A percentile compares a stretch with the other conserved stretches of the same genome.
These are phyloP conservation scores for Zanthoxylum bungeanum DNA, from an alignment of 345 rosid species.

Conservation along the genomic window DNA sequence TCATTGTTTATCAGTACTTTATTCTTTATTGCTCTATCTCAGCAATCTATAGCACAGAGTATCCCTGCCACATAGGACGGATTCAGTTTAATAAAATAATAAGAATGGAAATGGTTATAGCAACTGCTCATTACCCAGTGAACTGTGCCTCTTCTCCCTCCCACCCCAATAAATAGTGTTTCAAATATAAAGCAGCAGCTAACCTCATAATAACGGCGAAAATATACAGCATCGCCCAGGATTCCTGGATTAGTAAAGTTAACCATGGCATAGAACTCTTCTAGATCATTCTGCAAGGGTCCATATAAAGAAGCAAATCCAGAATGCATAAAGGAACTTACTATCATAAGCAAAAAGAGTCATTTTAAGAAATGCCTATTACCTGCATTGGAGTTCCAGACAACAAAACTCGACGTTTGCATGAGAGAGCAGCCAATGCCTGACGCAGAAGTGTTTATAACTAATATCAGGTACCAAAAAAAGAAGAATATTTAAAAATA, in stretches of 20 bases:
- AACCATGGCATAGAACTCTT: slow-evolving; percentile 98
- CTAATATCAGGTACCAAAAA: slow-evolving; percentile 10
- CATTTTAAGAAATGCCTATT: slow-evolving; percentile 21
- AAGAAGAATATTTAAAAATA: slow-evolving; percentile 1
- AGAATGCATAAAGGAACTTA: slow-evolving; percentile 2
- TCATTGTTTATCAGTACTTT: no score
- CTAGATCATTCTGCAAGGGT: slow-evolving; percentile 83
- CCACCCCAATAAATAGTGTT: slow-evolving; percentile 5
- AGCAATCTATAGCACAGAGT: background rate
- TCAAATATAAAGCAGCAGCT: slow-evolving; percentile 11
- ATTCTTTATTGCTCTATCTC: background rate
- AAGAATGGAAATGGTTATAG: background rate
- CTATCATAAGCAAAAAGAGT: slow-evolving; percentile 1
- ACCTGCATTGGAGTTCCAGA: slow-evolving; percentile 99
- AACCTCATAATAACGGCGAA: slow-evolving; percentile 95
- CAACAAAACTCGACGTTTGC: slow-evolving; percentile 85
- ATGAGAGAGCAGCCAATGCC: slow-evolving; percentile 93
- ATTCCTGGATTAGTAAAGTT: slow-evolving; percentile 95
- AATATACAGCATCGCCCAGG: slow-evolving; percentile 81
- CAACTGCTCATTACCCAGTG: background rate
- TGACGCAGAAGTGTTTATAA: slow-evolving; percentile 29
- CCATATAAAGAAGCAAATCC: slow-evolving; percentile 12
- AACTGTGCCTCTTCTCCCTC: background rate
- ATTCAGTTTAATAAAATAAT: background rate
- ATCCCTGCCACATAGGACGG: background rate